Evolutionary conservation across 352 stramenopile genomes (phyloP).

Genomic region (Blastocystis sp.): DNA sequence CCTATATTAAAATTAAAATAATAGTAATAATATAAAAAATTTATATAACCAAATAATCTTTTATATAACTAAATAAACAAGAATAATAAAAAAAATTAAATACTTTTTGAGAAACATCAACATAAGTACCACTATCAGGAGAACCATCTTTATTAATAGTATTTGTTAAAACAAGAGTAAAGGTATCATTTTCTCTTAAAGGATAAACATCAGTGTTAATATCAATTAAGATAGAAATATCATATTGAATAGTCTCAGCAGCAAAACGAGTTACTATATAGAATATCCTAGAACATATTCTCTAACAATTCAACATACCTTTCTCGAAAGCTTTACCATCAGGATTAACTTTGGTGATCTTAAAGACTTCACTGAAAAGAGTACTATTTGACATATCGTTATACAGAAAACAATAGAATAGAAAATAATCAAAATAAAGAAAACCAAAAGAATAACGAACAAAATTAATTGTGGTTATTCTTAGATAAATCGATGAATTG

Average conservation of each 20-base stretch:
- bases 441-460: no score
- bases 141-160: conserved; percentile 24
- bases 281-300: neutral
- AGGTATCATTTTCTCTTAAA: conserved; percentile 21
- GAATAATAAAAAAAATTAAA: neutral
- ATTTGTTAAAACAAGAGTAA: conserved; percentile 27
- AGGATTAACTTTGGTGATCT: conserved; percentile 30
- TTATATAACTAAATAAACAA: no score
- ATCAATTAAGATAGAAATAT: conserved; percentile 33
- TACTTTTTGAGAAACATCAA: conserved; percentile 27
- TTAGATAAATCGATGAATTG: no score
- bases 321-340: conserved; percentile 38
- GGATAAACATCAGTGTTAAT: conserved; percentile 37
- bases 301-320: conserved; percentile 4
- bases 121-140: conserved; percentile 19
- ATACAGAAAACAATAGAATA: no score
- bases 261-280: conserved; percentile 29
- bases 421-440: no score
- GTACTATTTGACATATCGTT: conserved; percentile 31
- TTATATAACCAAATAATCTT: no score
- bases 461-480: no score
- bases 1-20: conserved; percentile 2
- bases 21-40: no score
- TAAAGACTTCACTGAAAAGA: conserved; percentile 28
- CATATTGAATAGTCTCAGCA: conserved; percentile 11